Base-by-base conservation (phyloP, 192 early-diverging fungal species). In the Entomortierella parvispora region DNA sequence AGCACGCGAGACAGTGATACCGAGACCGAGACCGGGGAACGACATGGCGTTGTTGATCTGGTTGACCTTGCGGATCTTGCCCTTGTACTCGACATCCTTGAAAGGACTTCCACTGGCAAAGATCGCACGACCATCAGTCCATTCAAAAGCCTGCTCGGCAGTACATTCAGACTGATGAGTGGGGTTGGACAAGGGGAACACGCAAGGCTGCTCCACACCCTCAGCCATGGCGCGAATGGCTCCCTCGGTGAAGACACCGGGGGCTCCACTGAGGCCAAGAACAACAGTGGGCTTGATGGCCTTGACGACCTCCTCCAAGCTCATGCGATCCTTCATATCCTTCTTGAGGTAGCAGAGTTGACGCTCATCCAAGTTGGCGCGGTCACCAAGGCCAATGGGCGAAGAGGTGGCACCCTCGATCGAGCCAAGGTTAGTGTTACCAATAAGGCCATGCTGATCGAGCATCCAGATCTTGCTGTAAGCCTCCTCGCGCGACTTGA, bases 81-180 rank as follows among this genome's bases (percentile, higher is more conserved):
- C 82, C 49, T 85, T 84, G 51, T 81, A 71, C 28, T 67, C 49
- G 4, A 87, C 86, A 62, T 83, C 80, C 52, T 79, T 63, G 59
- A 87, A 87, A n/a, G 84, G 84, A 53, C 71, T 78, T 45, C 86
- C 86, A 22, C 82, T 81, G 37, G 86, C 86, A 66, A 84, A 87
- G 29, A 87, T 84, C 22, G 81, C 81, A 28, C 76, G 76, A 31
- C 86, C 84, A 44, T 87, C 76, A 2, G 86, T 82, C 84, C 83
- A 85, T n/a, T 80, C 55, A 59, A 83, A 83, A 20, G 86, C 86
- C 62, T 85, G 54, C 69, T 87, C 86, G 29, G 84, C 84, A 25
- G 86, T 81, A 50, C 86, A 87, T 55, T 87, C 86, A 6, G 86
- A 80, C 48, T 81, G 79, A 8, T 70, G 80, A 44, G 81, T 82